Conservation (phyloP, 352 stramenopile species). For the Globisporangium radiosum region DNA sequence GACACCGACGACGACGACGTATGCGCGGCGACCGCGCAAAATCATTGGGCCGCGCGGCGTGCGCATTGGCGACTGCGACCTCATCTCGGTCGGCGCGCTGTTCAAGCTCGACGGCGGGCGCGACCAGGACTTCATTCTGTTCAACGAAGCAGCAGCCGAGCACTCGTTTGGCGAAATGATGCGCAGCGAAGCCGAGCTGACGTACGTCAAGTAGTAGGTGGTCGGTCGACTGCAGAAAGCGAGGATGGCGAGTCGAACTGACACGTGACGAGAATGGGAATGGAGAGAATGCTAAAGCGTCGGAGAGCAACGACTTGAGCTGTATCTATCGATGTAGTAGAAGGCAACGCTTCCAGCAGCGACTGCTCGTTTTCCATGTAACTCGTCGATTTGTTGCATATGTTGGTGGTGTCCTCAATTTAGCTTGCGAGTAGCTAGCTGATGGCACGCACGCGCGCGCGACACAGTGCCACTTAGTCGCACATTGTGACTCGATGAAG, state of each 20-base stretch:
- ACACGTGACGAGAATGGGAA: too few relatives aligned
- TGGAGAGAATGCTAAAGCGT: too few relatives aligned
- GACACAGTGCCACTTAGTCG: too few relatives aligned
- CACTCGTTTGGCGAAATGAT: conserved; percentile 71
- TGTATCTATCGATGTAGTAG: too few relatives aligned
- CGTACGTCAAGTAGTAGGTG: conserved; percentile 9
- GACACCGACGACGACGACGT: not conserved
- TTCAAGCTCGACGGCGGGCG: conserved; percentile 79
- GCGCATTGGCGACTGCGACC: conserved; percentile 25
- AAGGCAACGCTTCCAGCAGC: too few relatives aligned
- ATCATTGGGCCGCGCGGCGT: conserved; percentile 12
- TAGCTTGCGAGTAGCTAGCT: too few relatives aligned
- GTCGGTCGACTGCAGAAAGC: too few relatives aligned
- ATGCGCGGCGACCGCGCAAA: conserved; percentile 12
- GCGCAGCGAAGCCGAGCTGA: conserved; percentile 64
- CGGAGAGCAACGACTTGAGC: too few relatives aligned
- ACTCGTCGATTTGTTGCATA: too few relatives aligned
- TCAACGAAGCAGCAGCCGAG: conserved; percentile 68
- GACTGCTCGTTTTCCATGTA: too few relatives aligned
- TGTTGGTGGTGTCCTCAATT: too few relatives aligned
- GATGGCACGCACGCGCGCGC: too few relatives aligned
- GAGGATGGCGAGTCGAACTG: not conserved
- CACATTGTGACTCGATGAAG: not conserved
- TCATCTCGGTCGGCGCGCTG: conserved; percentile 63
- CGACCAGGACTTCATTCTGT: conserved; percentile 76